These are phyloP conservation scores for Arctium minus DNA, from an alignment of 129 eudicot species.

Conservation along the genomic window DNA sequence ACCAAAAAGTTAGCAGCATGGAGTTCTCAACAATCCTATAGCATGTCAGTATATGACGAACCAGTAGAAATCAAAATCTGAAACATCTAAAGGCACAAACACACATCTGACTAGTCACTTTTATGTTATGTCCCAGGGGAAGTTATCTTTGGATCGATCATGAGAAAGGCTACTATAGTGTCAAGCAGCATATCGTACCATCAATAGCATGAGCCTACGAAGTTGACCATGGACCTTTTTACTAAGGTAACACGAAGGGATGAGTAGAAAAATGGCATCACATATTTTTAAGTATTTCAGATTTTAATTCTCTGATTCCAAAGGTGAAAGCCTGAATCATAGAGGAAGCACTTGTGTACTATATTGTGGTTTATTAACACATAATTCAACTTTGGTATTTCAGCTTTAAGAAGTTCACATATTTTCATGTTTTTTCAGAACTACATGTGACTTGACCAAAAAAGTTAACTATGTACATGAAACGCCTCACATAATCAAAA, in stretches of 20 bases:
- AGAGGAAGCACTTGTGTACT: not conserved
- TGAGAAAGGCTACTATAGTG: not conserved
- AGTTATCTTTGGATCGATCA: not conserved
- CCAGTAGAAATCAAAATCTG: not conserved
- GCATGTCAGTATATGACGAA: not conserved
- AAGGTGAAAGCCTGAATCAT: not conserved
- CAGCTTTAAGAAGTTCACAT: not conserved
- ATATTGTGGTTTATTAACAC: not conserved
- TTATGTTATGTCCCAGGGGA: not conserved
- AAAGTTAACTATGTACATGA: slow-evolving; percentile 4
- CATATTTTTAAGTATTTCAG: not conserved
- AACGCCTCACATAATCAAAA: slow-evolving; percentile 8
- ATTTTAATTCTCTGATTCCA: not conserved
- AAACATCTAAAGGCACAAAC: not conserved
- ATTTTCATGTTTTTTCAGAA: not conserved
- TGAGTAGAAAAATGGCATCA: not conserved
- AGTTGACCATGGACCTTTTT: not conserved
- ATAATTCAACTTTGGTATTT: not conserved
- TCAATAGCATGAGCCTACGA: slow-evolving; percentile 1
- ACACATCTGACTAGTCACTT: not conserved
- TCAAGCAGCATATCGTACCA: not conserved
- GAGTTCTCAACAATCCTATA: slow-evolving; percentile 1
- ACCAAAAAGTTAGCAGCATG: slow-evolving; percentile 14
- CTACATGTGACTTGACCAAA: not conserved
- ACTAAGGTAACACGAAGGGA: slow-evolving; percentile 1